Base-by-base conservation (phyloP, 83 land plant species). In the Picea mariana region DNA sequence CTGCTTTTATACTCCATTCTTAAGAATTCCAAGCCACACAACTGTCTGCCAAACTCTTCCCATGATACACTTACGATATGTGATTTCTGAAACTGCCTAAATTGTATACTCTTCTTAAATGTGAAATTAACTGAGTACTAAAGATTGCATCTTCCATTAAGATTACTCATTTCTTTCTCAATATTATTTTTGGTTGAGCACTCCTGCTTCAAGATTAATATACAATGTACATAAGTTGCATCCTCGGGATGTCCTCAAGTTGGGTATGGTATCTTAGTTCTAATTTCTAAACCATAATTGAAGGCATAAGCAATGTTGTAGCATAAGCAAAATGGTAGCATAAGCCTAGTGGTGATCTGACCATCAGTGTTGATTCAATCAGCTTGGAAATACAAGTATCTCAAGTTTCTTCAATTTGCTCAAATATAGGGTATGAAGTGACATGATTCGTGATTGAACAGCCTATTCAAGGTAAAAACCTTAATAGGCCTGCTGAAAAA, bases 171-270 rank as follows among this genome's bases (percentile, higher is more conserved):
- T 52, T 69, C 44, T 69, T 69, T 17, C 47, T 71, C 42, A 44
- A 20, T 9, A 38, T 71, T 18, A 71, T 18, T 18, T 71, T 71
- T 71, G 3, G 23, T n/a, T 71, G 8, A n/a, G n/a, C 44, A 71
- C 75, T 40, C 49, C 9, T 71, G 75, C 40, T 71, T 71, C n/a
- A 71, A 71, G 49, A 71, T 68, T 71, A 67, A 27, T 58, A 15
- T 3, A 58, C 49, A 67, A 27, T 58, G 16, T 0, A 58, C 49
- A 71, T 71, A 71, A 7, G 42, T 71, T 71, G 75, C 9, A 71
- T 40, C 49, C 20, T 44, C 23, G 9, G 8, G 13, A 71, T 38
- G 20, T 40, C 60, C 60, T 58, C 16, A 15, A 58, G 60, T 58
- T 58, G 60, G 4, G 60, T 58, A 58, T 58, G 60, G 16, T 7